Conservation (phyloP, 169 alveolate species). For the Amoebophrya sp. region DNA sequence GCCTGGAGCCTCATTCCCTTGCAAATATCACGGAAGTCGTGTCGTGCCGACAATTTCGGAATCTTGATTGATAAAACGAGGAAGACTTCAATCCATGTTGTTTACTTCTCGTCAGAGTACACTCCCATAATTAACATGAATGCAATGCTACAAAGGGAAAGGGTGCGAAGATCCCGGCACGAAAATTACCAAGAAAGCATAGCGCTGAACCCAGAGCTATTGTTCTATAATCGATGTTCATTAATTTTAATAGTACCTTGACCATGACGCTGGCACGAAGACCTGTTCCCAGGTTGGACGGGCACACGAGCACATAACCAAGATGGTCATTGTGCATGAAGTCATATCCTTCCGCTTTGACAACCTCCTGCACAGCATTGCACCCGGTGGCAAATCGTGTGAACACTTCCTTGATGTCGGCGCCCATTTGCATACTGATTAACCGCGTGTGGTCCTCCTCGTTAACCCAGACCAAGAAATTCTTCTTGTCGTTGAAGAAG, state of each 20-base stretch:
- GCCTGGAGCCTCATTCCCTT: constrained; percentile 35
- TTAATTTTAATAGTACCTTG: constrained; percentile 32
- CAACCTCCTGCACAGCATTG: constrained; percentile 44
- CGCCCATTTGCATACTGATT: constrained; percentile 55
- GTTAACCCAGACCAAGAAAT: constrained; percentile 58
- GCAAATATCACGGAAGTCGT: constrained; percentile 39
- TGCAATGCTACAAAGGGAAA: too few relatives aligned
- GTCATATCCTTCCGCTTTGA: constrained; percentile 40
- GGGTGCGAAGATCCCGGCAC: too few relatives aligned
- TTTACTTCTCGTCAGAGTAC: too few relatives aligned
- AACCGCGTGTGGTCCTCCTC: constrained; percentile 58
- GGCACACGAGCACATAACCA: constrained; percentile 54
- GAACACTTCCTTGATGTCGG: constrained; percentile 54
- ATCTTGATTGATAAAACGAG: too few relatives aligned
- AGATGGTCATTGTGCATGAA: constrained; percentile 46
- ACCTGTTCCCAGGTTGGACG: constrained; percentile 59
- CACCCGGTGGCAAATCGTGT: constrained; percentile 49
- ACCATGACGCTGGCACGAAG: constrained; percentile 55
- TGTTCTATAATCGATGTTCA: too few relatives aligned
- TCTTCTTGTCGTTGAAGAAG: constrained; percentile 51
- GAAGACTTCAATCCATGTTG: too few relatives aligned
- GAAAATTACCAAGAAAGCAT: too few relatives aligned
- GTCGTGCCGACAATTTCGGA: constrained; percentile 29
- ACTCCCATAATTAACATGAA: too few relatives aligned
- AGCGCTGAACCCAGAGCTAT: too few relatives aligned